phyloP scores from a whole-genome alignment of 352 stramenopile species.

The Globisporangium splendens region DNA sequence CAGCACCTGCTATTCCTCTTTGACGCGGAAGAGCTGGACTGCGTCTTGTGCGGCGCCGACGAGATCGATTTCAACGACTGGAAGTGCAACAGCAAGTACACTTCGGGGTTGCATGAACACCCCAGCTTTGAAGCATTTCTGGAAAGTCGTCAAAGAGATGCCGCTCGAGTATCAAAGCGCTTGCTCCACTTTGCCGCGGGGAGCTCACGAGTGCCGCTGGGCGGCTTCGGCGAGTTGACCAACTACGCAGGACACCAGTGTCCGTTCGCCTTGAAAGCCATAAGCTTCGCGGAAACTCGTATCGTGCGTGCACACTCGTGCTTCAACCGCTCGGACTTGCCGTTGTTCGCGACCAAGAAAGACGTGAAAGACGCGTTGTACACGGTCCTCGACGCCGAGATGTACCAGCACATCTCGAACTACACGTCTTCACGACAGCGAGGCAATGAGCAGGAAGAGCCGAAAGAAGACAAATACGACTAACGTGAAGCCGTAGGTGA shows the following conservation, averaged over 20 bases:
- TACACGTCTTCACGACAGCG: no score
- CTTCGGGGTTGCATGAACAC: slow-evolving; percentile 24
- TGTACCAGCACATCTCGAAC: no score
- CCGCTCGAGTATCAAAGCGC: slow-evolving; percentile 35
- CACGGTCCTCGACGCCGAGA: no score
- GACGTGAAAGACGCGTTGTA: slow-evolving; percentile 37
- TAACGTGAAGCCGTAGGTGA: no score
- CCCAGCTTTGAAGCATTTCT: slow-evolving; percentile 25
- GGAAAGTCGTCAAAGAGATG: slow-evolving; percentile 56
- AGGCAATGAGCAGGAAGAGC: no score
- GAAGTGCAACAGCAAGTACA: slow-evolving; percentile 72
- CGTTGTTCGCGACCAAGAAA: slow-evolving; percentile 85
- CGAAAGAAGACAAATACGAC: no score
- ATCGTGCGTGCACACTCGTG: slow-evolving; percentile 55
- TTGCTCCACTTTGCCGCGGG: slow-evolving; percentile 57
- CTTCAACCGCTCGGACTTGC: slow-evolving; percentile 90
- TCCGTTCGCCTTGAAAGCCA: slow-evolving; percentile 22
- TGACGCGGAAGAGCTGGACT: slow-evolving; percentile 91
- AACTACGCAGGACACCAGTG: no score
- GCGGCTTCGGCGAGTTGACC: slow-evolving; percentile 43
- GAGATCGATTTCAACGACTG: slow-evolving; percentile 87
- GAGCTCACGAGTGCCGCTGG: slow-evolving; percentile 45
- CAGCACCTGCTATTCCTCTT: slow-evolving; percentile 86
- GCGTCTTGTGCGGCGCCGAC: slow-evolving; percentile 59
- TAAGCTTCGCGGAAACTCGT: slow-evolving; percentile 25